Base-by-base conservation (phyloP, 805 yeast species). In the Zygosaccharomyces bailii region DNA sequence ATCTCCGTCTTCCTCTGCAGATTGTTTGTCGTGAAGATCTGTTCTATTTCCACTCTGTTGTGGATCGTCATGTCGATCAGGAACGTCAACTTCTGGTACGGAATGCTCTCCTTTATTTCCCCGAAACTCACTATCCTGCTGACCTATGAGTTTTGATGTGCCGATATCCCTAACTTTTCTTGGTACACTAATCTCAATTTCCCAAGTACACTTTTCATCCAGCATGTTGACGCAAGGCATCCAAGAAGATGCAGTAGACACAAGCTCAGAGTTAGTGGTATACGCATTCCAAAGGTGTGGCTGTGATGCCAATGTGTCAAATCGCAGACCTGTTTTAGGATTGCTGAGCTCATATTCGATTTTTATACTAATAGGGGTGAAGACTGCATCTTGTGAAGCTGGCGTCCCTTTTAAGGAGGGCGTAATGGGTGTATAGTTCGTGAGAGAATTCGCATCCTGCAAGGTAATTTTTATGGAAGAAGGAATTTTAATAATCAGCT, bases 241-340 rank as follows among this genome's bases (percentile, higher is more conserved):
- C 99, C 99, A 93, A n/a, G 89, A 84, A 2, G 96, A 86, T 0
- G 98, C 86, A 11, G 93, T 79, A 3, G 84, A 74, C 13, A 88
- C 87, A 35, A 82, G 66, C 21, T 87, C 89, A 4, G 86, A 74
- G 57, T 91, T 90, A 1, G 79, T 72, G 0, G 98, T 91, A 63
- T 85, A 89, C 2, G 87, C 95, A 57, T 84, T 93, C 95, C 96
- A 88, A 37, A 68, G 66, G 27, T 69, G 63, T 62, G 13, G 72
- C 7, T 57, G 56, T 1, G 35, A 11, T 14, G 65, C 42, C 5
- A 52, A 70, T 1, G 81, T 69, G 37, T 74, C 80, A 61, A 93
- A 93, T 39, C 76, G 73, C 11, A 93, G 65, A 6, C 97, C 98
- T 46, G 80, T 78, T 32, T 74, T 75, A 2, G 91, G 85, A 48